Conservation (phyloP, 1,284 basidiomycete genomes). For the Fereydounia khargensis region DNA sequence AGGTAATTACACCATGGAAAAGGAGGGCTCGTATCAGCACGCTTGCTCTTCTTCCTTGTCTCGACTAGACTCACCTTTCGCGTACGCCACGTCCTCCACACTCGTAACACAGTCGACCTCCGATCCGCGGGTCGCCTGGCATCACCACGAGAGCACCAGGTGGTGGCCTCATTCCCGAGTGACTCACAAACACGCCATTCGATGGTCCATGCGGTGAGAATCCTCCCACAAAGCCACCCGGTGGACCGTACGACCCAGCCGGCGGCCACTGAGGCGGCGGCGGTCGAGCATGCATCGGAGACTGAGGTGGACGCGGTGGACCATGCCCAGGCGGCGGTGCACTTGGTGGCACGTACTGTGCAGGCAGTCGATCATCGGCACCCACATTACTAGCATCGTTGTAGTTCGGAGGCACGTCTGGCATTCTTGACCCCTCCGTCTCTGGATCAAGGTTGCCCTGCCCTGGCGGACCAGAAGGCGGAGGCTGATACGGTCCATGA, state of each 20-base stretch:
- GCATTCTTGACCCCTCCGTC: constrained; percentile 26
- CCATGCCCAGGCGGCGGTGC: constrained; percentile 12
- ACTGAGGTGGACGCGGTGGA: constrained; percentile 3
- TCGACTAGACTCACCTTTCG: constrained; percentile 5
- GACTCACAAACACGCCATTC: neutral
- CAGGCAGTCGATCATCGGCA: constrained; percentile 15
- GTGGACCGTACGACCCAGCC: no score
- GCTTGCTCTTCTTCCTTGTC: neutral
- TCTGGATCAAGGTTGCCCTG: constrained; percentile 13
- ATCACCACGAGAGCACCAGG: constrained; percentile 26
- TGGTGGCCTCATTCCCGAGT: constrained; percentile 8
- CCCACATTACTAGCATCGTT: constrained; percentile 23
- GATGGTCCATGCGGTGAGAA: neutral
- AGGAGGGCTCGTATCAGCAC: neutral
- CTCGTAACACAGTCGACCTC: constrained; percentile 27
- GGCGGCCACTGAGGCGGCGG: neutral
- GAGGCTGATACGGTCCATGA: neutral
- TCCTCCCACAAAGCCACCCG: neutral
- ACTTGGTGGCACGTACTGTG: constrained; percentile 25
- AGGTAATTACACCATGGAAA: neutral
- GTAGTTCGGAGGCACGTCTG: constrained; percentile 33
- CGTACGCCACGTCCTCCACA: constrained; percentile 19
- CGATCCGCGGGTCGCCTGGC: constrained; percentile 30
- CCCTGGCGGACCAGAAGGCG: no score
- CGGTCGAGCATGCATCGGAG: constrained; percentile 1